Percentiles rank a stretch among this genome's conserved stretches.
Conservation (phyloP, 805 yeast species). For the Barnettozyma salicaria region DNA sequence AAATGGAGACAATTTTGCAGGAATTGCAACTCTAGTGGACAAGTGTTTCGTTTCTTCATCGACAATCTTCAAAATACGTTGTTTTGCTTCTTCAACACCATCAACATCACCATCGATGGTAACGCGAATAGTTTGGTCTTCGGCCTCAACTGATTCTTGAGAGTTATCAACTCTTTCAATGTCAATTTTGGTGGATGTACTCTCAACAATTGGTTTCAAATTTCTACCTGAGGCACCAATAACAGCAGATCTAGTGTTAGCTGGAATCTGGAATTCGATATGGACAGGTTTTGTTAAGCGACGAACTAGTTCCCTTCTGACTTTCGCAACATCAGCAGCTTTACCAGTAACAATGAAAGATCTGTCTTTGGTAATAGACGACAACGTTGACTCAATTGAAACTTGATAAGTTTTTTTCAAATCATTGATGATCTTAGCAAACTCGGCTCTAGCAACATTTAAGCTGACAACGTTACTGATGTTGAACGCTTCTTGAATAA, state of each 20-base stretch:
- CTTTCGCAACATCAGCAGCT: constrained; percentile 56
- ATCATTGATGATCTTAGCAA: constrained; percentile 57
- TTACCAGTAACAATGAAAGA: constrained; percentile 79
- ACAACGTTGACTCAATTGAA: constrained; percentile 76
- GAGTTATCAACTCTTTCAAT: constrained; percentile 44
- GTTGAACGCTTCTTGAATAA: constrained; percentile 74
- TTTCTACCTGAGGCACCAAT: constrained; percentile 86
- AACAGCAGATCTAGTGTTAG: constrained; percentile 66
- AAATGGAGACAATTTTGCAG: constrained; percentile 28
- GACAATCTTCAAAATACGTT: constrained; percentile 64
- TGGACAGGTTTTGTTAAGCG: constrained; percentile 71
- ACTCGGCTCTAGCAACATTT: constrained; percentile 56
- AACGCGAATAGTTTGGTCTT: constrained; percentile 48
- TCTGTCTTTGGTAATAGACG: constrained; percentile 68
- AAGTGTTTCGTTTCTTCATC: constrained; percentile 63
- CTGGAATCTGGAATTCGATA: constrained; percentile 60
- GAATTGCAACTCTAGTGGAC: constrained; percentile 43
- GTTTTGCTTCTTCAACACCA: constrained; percentile 71
- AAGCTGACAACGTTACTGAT: constrained; percentile 65
- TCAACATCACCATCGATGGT: constrained; percentile 78
- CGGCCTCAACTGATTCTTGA: constrained; percentile 51
- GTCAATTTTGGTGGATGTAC: constrained; percentile 63
- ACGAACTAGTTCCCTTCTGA: constrained; percentile 69
- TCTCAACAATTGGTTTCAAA: constrained; percentile 70
- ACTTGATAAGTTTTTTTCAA: constrained; percentile 58